Evolutionary conservation across 2,329 filamentous ascomycete species (phyloP), one percentile per base, ranked within the genome.

Genomic region (Xylariales sp.): DNA sequence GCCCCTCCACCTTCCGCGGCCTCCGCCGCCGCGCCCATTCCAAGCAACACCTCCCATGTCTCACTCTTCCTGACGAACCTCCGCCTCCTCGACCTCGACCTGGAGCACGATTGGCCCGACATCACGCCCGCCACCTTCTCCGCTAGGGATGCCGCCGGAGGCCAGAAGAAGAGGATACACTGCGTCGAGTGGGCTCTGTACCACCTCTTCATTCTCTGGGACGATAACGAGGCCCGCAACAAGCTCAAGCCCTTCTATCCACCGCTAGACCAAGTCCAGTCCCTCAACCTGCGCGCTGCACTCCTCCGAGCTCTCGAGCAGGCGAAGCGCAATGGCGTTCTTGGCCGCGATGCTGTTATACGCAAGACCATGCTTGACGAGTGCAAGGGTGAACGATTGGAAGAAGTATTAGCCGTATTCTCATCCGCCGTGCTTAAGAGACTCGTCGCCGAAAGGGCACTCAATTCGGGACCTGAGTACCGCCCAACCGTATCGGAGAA

Each of bases 341-440:
- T 97, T 7, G 87, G 88, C 4, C 75, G 87, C 34, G 89, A 95
- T 54, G 76, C 78, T 0, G 76, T 94, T 1, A 65, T 97, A 21
- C 80, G 93, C 36, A 96, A 95, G 67, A 95, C 88, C 0, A 95
- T 96, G 87, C 70, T 98, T 36, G 93, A 98, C 56, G 91, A 98
- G 52, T 98, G 93, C 65, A 90, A 85, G 48, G 91, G 91, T 5
- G 89, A 95, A 38, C 83, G 88, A 46, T 78, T 97, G 38, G 89
- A 90, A 56, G 93, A 98, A 55, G 67, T 95, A 2, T 71, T 97
- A 19, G 80, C 88, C 4, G 72, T 80, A 1, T 94, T 98, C 52
- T 96, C 91, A 2, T 86, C 85, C 12, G 77, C 81, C 0, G 89
- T 95, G 1, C 60, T 97, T 44, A 85, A 85, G 54, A 88, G 83